Conservation (phyloP, 108 stramenopile species). For the Nannochloropsis oceanica region DNA sequence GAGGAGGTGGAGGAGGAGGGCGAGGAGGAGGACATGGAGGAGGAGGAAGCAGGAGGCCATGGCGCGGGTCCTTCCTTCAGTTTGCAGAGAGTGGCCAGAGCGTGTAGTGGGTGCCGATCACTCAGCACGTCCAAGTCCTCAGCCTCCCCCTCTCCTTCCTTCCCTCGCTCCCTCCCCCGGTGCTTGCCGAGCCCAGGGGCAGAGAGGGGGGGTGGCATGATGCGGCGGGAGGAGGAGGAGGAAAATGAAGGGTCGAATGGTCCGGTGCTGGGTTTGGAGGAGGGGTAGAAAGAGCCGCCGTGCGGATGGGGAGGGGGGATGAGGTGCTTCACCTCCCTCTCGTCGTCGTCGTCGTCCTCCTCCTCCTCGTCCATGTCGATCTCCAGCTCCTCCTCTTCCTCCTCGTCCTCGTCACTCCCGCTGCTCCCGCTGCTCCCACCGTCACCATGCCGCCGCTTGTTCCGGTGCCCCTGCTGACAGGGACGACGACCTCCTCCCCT, state of each 20-base stretch:
- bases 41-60: neutral
- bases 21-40: neutral
- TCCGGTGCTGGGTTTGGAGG: neutral
- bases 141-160: neutral
- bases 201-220: neutral
- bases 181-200: neutral
- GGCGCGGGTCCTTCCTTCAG: neutral
- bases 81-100: neutral
- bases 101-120: neutral
- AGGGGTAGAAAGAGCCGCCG: too few species aligned
- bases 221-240: neutral
- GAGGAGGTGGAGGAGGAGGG: neutral
- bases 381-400: too few species aligned
- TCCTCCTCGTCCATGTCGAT: too few species aligned
- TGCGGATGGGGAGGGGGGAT: too few species aligned
- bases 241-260: neutral
- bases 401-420: too few species aligned
- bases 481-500: neutral
- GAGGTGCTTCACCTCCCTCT: too few species aligned
- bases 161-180: neutral
- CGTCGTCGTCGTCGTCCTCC: too few species aligned
- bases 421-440: too few species aligned
- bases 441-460: too few species aligned
- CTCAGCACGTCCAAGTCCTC: neutral
- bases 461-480: neutral